These are phyloP conservation scores for Pseudozyma tsukubaensis DNA, from an alignment of 1,284 basidiomycete species.

Conservation along the genomic window DNA sequence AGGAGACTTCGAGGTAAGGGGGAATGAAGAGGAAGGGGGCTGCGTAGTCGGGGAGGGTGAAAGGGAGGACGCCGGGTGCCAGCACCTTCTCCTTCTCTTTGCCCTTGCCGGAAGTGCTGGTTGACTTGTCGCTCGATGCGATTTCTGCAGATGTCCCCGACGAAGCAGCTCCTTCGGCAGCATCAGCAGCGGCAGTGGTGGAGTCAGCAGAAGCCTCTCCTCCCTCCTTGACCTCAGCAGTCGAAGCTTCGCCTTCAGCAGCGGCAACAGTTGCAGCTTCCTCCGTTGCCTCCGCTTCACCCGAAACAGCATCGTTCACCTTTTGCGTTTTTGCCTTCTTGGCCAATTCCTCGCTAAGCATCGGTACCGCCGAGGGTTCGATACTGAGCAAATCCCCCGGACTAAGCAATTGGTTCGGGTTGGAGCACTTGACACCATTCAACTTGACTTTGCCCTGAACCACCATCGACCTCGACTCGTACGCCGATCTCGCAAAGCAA, in stretches of 20 bases:
- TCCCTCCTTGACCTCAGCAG: slow-evolving; percentile 13
- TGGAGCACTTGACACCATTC: slow-evolving; percentile 84
- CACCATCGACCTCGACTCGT: slow-evolving; percentile 86
- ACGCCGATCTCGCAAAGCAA: slow-evolving; percentile 90
- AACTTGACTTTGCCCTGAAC: slow-evolving; percentile 87
- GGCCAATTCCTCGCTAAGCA: slow-evolving; percentile 70
- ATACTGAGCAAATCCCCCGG: slow-evolving; percentile 95
- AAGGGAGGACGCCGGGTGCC: slow-evolving; percentile 70
- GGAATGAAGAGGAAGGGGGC: slow-evolving; percentile 94
- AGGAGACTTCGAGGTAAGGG: slow-evolving; percentile 91
- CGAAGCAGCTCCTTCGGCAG: slow-evolving; percentile 7
- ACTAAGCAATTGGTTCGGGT: slow-evolving; percentile 88
- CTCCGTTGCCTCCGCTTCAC: slow-evolving; percentile 44
- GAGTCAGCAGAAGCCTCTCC: slow-evolving; percentile 2
- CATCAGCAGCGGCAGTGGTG: not conserved
- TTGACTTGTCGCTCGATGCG: not conserved
- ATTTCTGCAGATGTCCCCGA: slow-evolving; percentile 4
- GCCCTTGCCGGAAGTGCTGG: slow-evolving; percentile 9
- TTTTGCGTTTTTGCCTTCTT: slow-evolving; percentile 45
- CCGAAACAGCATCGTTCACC: slow-evolving; percentile 43
- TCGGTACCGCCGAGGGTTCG: slow-evolving; percentile 82
- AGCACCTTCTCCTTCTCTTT: slow-evolving; percentile 47
- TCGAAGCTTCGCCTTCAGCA: slow-evolving; percentile 1
- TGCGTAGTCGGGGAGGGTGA: slow-evolving; percentile 87
- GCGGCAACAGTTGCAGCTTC: slow-evolving; percentile 17